These are phyloP conservation scores for Solanum arcanum DNA, from an alignment of 257 asterid species.

Conservation along the genomic window DNA sequence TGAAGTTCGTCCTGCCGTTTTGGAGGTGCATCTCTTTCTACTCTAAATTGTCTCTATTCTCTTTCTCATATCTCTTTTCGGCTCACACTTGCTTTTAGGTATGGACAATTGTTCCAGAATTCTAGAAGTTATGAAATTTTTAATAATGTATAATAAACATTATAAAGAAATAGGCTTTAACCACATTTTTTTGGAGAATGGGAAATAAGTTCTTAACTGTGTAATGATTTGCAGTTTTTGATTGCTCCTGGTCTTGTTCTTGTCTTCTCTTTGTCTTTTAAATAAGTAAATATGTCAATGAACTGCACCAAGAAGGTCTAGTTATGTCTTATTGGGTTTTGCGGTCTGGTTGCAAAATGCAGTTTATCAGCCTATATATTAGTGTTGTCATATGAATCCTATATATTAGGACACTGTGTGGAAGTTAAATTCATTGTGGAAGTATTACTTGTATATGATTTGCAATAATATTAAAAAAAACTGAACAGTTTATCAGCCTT, in stretches of 20 bases:
- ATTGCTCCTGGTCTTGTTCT: background rate
- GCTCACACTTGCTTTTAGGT: background rate
- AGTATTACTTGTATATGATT: background rate
- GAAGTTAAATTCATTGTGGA: background rate
- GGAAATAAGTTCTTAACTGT: background rate
- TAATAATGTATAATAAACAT: background rate
- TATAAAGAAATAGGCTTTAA: background rate
- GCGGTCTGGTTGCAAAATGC: background rate
- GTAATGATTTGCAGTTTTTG: background rate
- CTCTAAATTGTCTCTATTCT: background rate
- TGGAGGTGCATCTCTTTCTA: conserved; percentile 45
- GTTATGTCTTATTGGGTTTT: background rate
- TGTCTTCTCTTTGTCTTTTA: background rate
- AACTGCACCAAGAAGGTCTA: background rate
- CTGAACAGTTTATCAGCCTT: background rate
- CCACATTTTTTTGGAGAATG: background rate
- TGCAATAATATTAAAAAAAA: background rate
- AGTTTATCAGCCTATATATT: too few relatives aligned
- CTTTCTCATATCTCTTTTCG: background rate
- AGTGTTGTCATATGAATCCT: background rate
- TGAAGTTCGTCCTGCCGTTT: conserved; percentile 66
- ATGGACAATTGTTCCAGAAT: background rate
- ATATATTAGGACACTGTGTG: background rate
- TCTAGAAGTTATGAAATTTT: background rate
- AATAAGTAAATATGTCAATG: background rate